Evolutionary conservation across 257 asterid genomes (phyloP).

Genomic region (Sherardia arvensis): DNA sequence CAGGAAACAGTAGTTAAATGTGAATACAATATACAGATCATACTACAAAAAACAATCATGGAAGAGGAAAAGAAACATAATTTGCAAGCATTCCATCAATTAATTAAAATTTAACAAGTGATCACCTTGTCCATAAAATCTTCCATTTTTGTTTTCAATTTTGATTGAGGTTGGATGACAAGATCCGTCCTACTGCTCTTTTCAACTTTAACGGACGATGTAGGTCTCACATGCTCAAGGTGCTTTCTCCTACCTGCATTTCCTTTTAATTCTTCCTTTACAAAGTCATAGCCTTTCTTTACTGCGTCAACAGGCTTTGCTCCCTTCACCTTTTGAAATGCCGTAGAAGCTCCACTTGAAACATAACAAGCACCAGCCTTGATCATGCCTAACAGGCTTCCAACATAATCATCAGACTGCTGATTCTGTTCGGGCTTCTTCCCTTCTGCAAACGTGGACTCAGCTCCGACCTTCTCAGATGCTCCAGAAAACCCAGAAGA

Average conservation of each 20-base stretch:
- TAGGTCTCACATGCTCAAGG: slow-evolving; percentile 42
- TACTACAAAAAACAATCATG: neutral
- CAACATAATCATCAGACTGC: slow-evolving; percentile 36
- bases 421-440: slow-evolving; percentile 56
- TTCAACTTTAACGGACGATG: slow-evolving; percentile 37
- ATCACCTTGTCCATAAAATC: slow-evolving; percentile 69
- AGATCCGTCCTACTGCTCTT: slow-evolving; percentile 72
- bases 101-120: neutral
- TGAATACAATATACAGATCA: neutral
- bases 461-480: slow-evolving; percentile 30
- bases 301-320: slow-evolving; percentile 73
- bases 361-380: slow-evolving; percentile 50
- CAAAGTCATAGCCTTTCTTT: slow-evolving; percentile 68
- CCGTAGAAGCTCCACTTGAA: slow-evolving; percentile 51
- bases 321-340: slow-evolving; percentile 64
- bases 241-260: slow-evolving; percentile 69
- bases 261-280: slow-evolving; percentile 79
- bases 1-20: neutral
- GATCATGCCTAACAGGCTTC: slow-evolving; percentile 55
- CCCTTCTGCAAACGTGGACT: slow-evolving; percentile 40
- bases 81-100: neutral
- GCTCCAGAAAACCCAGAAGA: slow-evolving; percentile 31
- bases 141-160: slow-evolving; percentile 81
- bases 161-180: slow-evolving; percentile 62
- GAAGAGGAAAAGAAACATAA: slow-evolving; percentile 6